Evolutionary conservation across 768 basidiomycete genomes (phyloP).

Genomic region (Macrolepiota fuliginosa): DNA sequence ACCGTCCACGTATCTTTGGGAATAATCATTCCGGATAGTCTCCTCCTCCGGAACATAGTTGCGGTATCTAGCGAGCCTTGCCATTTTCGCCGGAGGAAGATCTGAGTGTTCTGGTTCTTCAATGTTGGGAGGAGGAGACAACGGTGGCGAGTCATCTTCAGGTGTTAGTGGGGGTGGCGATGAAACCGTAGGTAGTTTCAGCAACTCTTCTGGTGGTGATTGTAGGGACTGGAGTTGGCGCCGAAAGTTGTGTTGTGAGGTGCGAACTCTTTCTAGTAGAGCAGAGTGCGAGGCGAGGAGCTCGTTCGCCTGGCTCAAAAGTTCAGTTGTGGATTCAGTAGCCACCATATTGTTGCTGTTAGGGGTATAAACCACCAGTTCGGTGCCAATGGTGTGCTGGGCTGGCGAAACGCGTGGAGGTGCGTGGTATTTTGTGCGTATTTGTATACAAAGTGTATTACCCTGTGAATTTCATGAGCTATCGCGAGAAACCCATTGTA

Average conservation of each 20-base stretch:
- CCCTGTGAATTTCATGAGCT: not conserved
- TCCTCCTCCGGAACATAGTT: conserved; percentile 95
- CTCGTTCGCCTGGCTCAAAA: conserved; percentile 61
- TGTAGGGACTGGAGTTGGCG: conserved; percentile 53
- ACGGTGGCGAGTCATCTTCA: conserved; percentile 39
- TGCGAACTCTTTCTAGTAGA: conserved; percentile 54
- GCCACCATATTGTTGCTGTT: not conserved
- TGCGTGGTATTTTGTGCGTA: not conserved
- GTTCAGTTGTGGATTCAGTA: conserved; percentile 39
- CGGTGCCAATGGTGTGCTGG: not conserved
- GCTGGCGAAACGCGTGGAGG: not conserved
- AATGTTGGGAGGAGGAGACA: conserved; percentile 40
- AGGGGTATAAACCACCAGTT: not conserved
- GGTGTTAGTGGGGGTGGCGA: conserved; percentile 56
- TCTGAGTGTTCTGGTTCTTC: conserved; percentile 22
- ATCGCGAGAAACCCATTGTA: not conserved
- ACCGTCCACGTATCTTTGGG: conserved; percentile 83
- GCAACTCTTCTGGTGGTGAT: conserved; percentile 53
- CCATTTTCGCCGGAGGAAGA: conserved; percentile 69
- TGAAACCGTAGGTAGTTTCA: conserved; percentile 56
- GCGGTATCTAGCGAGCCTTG: conserved; percentile 62
- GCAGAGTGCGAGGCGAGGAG: conserved; percentile 60
- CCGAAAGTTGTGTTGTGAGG: conserved; percentile 54
- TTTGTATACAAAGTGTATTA: not conserved
- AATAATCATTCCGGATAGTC: conserved; percentile 95